A percentile compares a stretch with the other conserved stretches of the same genome.
Evolutionary conservation across 2,329 filamentous ascomycete genomes (phyloP).

Genomic region (Penicillium sclerotiorum): DNA sequence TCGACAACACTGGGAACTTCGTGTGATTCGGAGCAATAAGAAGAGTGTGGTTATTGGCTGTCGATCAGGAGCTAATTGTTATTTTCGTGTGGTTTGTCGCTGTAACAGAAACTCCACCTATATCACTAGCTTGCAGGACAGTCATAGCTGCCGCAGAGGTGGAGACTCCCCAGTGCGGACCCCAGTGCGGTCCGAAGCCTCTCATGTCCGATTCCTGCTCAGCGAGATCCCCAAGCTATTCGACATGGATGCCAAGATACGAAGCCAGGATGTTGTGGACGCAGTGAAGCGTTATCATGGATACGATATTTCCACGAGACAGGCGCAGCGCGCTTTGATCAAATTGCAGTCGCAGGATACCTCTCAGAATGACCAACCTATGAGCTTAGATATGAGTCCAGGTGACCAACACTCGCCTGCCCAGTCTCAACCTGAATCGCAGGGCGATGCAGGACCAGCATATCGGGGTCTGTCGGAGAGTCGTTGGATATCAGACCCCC

Average conservation of each 20-base stretch:
- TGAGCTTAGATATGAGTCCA: slow-evolving; percentile 27
- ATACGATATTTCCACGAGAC: slow-evolving; percentile 43
- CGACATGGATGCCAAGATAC: slow-evolving; percentile 41
- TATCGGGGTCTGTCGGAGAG: slow-evolving; percentile 33
- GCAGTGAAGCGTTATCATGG: slow-evolving; percentile 46
- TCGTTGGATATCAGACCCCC: slow-evolving; percentile 36
- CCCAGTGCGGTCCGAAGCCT: slow-evolving; percentile 43
- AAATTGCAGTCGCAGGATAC: slow-evolving; percentile 36
- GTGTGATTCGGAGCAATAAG: slow-evolving; percentile 44
- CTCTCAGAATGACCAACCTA: slow-evolving; percentile 24
- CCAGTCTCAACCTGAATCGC: slow-evolving; percentile 29
- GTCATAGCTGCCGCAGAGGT: slow-evolving; percentile 39
- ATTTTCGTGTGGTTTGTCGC: slow-evolving; percentile 44
- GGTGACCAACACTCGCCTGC: slow-evolving; percentile 30
- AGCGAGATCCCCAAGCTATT: slow-evolving; percentile 45
- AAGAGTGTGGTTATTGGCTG: slow-evolving; percentile 46
- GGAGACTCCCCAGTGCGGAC: slow-evolving; percentile 32
- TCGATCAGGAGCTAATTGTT: slow-evolving; percentile 42
- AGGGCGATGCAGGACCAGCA: slow-evolving; percentile 25
- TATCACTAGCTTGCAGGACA: slow-evolving; percentile 44
- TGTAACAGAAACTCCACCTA: slow-evolving; percentile 45
- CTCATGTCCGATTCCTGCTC: slow-evolving; percentile 43
- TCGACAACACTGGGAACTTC: slow-evolving; percentile 44
- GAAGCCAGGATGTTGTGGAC: slow-evolving; percentile 42
- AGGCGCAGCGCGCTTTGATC: slow-evolving; percentile 42